A percentile compares a stretch with the other conserved stretches of the same genome.
Evolutionary conservation across 2,329 filamentous ascomycete genomes (phyloP).

Genomic region (Metarhizium guizhouense): DNA sequence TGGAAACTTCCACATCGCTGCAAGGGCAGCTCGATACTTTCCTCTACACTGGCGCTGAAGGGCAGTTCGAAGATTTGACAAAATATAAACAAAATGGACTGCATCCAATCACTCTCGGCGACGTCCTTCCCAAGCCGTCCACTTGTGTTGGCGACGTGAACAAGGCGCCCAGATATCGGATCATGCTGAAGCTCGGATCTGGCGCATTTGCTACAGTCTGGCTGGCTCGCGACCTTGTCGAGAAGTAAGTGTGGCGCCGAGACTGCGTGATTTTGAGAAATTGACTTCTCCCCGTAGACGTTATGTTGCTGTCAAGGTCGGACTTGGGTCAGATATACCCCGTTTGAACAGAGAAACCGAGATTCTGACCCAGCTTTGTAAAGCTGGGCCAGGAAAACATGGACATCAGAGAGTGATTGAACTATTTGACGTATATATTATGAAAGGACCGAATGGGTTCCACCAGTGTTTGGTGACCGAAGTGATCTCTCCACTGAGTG

Average conservation of each 20-base stretch:
- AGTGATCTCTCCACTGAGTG: conserved; percentile 3
- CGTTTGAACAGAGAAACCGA: not conserved
- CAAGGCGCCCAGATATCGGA: conserved; percentile 3
- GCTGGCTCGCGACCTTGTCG: conserved; percentile 3
- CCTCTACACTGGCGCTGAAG: no score
- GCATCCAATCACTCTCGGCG: conserved; percentile 6
- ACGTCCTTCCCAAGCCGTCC: conserved; percentile 1
- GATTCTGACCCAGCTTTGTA: not conserved
- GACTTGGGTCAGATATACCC: conserved; percentile 1
- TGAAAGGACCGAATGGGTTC: conserved; percentile 7
- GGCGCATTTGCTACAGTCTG: conserved; percentile 7
- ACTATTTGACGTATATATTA: conserved; percentile 3
- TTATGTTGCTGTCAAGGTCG: conserved; percentile 4
- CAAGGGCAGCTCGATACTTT: no score
- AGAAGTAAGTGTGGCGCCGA: conserved; percentile 1
- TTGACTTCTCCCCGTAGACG: not conserved
- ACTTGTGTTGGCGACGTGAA: conserved; percentile 2
- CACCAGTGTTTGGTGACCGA: conserved; percentile 7
- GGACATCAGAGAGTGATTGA: not conserved
- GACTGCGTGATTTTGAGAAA: not conserved
- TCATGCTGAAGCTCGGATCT: conserved; percentile 5
- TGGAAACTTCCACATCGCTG: no score
- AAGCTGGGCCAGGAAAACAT: not conserved
- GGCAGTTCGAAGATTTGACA: no score
- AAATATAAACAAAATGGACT: not conserved